A percentile compares a stretch with the other conserved stretches of the same genome.
Evolutionary conservation across 495 filamentous ascomycete species (phyloP).

Genomic region (Thermochaetoides thermophila): DNA sequence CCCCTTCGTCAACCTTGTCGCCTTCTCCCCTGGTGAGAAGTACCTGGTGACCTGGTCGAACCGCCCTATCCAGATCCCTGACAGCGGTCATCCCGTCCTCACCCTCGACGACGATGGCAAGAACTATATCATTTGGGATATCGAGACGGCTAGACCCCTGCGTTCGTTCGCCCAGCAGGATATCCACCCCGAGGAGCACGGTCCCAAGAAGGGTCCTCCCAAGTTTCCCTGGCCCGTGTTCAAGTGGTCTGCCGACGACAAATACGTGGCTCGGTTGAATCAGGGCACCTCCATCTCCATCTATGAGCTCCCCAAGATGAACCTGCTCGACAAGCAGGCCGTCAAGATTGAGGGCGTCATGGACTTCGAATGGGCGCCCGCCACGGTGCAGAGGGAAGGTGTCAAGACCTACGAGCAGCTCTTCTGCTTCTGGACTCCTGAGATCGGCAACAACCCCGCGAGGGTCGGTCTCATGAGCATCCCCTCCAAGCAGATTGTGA

Average conservation of each 20-base stretch:
- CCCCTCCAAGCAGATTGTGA: conserved; percentile 81
- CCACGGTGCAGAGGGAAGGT: conserved; percentile 59
- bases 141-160: conserved; percentile 75
- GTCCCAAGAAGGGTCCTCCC: conserved; percentile 48
- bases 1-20: conserved; percentile 85
- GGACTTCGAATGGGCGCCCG: conserved; percentile 95
- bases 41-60: conserved; percentile 96
- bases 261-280: conserved; percentile 85
- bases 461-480: conserved; percentile 94
- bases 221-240: conserved; percentile 97
- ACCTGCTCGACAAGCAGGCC: conserved; percentile 69
- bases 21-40: conserved; percentile 86
- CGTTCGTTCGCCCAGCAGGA: conserved; percentile 88
- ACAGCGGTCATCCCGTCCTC: conserved; percentile 63
- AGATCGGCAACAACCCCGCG: conserved; percentile 96
- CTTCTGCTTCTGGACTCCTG: conserved; percentile 96
- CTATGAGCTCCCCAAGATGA: conserved; percentile 89
- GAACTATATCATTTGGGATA: conserved; percentile 98
- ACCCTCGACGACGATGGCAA: conserved; percentile 91
- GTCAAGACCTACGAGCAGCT: conserved; percentile 87
- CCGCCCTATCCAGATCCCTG: conserved; percentile 76
- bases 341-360: conserved; percentile 92
- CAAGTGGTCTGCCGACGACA: conserved; percentile 97
- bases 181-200: conserved; percentile 38
- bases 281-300: conserved; percentile 81